Evolutionary conservation across 768 basidiomycete species (phyloP).

Genomic region (Podaxis sp.): DNA sequence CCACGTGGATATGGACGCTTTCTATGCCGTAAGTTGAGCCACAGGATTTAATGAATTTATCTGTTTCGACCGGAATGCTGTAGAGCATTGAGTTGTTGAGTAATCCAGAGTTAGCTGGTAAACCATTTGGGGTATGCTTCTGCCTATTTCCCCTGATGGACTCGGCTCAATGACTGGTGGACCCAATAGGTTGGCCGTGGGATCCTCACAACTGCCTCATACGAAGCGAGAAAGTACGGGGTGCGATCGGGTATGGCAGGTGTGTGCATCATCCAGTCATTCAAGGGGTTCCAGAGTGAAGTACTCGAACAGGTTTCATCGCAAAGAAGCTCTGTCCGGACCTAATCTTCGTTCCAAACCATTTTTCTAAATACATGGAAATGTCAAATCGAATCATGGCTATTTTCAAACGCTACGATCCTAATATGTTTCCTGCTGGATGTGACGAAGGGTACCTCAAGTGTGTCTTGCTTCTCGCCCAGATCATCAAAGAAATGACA

Average conservation of each 20-base stretch:
- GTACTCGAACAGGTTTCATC: conserved; percentile 62
- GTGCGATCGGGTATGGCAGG: conserved; percentile 96
- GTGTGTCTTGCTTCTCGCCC: conserved; percentile 36
- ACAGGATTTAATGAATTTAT: neutral
- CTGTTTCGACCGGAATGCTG: neutral
- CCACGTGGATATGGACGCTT: conserved; percentile 96
- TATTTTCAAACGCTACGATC: conserved; percentile 64
- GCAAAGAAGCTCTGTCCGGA: conserved; percentile 93
- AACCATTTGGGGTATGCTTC: conserved; percentile 63
- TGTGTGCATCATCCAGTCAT: conserved; percentile 24
- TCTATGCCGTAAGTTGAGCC: conserved; percentile 54
- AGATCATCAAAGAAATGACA: neutral
- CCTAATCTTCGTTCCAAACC: conserved; percentile 61
- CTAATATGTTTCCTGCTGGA: conserved; percentile 69
- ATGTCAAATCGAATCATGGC: conserved; percentile 74
- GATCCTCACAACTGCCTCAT: conserved; percentile 85
- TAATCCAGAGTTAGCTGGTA: conserved; percentile 59
- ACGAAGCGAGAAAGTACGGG: conserved; percentile 87
- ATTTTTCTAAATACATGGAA: conserved; percentile 60
- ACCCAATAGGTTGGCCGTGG: conserved; percentile 64
- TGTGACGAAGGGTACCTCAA: conserved; percentile 93
- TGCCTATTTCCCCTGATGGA: conserved; percentile 12
- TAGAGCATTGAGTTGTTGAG: conserved; percentile 69
- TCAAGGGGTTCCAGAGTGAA: neutral
- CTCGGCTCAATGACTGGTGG: conserved; percentile 14